Conservation (phyloP, 495 filamentous ascomycete genomes). For the Immersiella caudata region DNA sequence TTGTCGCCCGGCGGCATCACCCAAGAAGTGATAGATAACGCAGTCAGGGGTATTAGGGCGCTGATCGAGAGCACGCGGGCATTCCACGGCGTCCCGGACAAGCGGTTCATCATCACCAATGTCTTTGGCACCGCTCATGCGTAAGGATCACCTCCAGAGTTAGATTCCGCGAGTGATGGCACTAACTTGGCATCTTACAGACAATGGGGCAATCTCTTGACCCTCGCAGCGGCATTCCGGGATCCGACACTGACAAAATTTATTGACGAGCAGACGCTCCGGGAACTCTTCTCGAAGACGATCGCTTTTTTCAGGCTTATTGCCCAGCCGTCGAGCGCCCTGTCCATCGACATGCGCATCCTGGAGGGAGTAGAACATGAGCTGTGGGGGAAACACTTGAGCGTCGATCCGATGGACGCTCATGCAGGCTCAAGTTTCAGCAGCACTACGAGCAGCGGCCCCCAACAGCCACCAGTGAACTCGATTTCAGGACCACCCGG, state of each 20-base stretch:
- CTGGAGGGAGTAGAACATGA: slow-evolving; percentile 63
- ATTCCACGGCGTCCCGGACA: slow-evolving; percentile 69
- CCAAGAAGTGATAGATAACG: slow-evolving; percentile 56
- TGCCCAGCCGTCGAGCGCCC: slow-evolving; percentile 65
- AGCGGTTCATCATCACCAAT: slow-evolving; percentile 84
- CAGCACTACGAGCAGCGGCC: slow-evolving; percentile 42
- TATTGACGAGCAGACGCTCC: slow-evolving; percentile 55
- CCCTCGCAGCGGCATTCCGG: slow-evolving; percentile 76
- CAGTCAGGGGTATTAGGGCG: slow-evolving; percentile 63
- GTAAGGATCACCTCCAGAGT: slow-evolving; percentile 67
- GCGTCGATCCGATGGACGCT: slow-evolving; percentile 25
- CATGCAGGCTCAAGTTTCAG: slow-evolving; percentile 48
- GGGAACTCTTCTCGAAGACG: slow-evolving; percentile 60
- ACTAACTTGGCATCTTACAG: slow-evolving; percentile 46
- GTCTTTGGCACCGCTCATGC: slow-evolving; percentile 95
- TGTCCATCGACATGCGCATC: slow-evolving; percentile 68
- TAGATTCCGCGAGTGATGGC: not conserved
- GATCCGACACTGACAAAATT: slow-evolving; percentile 57
- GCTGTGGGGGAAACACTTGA: slow-evolving; percentile 36
- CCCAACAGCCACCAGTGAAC: slow-evolving; percentile 20
- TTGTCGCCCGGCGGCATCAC: slow-evolving; percentile 28
- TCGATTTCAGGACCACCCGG: not conserved
- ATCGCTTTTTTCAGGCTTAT: slow-evolving; percentile 68
- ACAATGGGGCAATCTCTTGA: slow-evolving; percentile 95
- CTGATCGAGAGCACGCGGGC: slow-evolving; percentile 84